Evolutionary conservation across 1,284 basidiomycete species (phyloP).

Genomic region (Apiotrichum domesticum): DNA sequence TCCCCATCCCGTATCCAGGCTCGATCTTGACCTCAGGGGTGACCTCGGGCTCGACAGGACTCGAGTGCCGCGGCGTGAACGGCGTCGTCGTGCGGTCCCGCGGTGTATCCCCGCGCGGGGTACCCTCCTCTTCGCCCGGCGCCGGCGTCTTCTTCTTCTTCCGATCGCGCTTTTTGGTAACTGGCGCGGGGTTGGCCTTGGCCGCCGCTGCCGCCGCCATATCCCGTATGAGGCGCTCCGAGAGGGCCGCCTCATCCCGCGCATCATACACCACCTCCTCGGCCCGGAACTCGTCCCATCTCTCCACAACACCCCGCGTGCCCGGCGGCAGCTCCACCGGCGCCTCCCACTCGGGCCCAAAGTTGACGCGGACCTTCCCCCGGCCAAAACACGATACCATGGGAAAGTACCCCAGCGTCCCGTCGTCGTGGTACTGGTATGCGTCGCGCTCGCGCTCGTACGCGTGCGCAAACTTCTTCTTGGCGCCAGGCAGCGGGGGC

Average conservation of each 20-base stretch:
- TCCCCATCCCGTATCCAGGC: too few species aligned
- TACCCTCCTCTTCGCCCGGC: neutral
- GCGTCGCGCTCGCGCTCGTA: conserved; percentile 27
- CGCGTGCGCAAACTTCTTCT: conserved; percentile 32
- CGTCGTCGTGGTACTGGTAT: conserved; percentile 68
- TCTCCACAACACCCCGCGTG: conserved; percentile 31
- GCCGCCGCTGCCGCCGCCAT: conserved; percentile 11
- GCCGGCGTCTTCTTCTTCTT: conserved; percentile 6
- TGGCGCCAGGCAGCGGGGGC: conserved; percentile 48
- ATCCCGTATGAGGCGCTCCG: conserved; percentile 23
- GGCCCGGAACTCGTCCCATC: conserved; percentile 36
- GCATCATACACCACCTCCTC: conserved; percentile 41
- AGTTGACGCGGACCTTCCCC: conserved; percentile 75
- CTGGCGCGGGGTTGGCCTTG: neutral
- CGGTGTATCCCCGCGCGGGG: neutral
- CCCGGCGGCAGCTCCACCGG: conserved; percentile 51
- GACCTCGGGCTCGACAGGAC: neutral
- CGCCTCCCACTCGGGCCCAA: conserved; percentile 77
- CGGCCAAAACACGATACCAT: conserved; percentile 90
- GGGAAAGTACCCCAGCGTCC: conserved; percentile 90
- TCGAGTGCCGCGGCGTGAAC: neutral
- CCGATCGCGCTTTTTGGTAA: neutral
- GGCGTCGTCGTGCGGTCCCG: neutral
- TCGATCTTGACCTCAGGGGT: neutral
- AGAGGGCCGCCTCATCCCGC: conserved; percentile 33